A percentile compares a stretch with the other conserved stretches of the same genome.
phyloP scores from a whole-genome alignment of 1,139 yeast species.

The Sugiyamaella novakii region DNA sequence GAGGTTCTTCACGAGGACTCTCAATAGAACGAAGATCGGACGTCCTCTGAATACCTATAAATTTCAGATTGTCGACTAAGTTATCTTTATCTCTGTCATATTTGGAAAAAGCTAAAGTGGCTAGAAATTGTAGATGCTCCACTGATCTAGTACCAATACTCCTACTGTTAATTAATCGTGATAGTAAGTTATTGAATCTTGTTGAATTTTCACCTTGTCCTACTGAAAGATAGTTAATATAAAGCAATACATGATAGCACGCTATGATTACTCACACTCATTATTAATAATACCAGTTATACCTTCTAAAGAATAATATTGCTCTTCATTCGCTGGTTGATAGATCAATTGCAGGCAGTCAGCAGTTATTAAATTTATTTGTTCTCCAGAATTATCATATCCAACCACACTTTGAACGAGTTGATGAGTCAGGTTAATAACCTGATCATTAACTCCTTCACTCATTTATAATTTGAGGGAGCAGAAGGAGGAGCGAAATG shows the following conservation, averaged over 20 bases:
- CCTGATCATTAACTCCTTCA: neutral
- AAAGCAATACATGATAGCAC: no score
- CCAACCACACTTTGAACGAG: conserved; percentile 1
- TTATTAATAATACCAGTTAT: conserved; percentile 7
- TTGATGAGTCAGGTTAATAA: neutral
- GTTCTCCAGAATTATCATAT: neutral
- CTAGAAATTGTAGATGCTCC: conserved; percentile 5
- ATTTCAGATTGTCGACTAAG: conserved; percentile 1
- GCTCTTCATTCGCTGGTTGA: neutral
- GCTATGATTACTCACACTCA: conserved; percentile 1
- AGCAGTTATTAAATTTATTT: neutral
- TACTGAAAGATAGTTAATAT: neutral
- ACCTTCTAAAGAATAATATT: conserved; percentile 10
- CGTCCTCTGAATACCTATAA: neutral
- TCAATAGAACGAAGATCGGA: neutral
- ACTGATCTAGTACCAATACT: neutral
- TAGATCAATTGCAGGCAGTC: conserved; percentile 2
- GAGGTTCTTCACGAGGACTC: neutral
- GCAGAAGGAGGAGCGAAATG: neutral
- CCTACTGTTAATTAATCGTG: conserved; percentile 5
- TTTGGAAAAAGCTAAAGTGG: conserved; percentile 1
- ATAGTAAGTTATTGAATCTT: conserved; percentile 8
- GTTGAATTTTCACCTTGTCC: neutral
- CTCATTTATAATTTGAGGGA: neutral
- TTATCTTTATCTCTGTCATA: neutral